phyloP scores from a whole-genome alignment of 192 early-diverging fungal genomes.

The Glomus cerebriforme region DNA sequence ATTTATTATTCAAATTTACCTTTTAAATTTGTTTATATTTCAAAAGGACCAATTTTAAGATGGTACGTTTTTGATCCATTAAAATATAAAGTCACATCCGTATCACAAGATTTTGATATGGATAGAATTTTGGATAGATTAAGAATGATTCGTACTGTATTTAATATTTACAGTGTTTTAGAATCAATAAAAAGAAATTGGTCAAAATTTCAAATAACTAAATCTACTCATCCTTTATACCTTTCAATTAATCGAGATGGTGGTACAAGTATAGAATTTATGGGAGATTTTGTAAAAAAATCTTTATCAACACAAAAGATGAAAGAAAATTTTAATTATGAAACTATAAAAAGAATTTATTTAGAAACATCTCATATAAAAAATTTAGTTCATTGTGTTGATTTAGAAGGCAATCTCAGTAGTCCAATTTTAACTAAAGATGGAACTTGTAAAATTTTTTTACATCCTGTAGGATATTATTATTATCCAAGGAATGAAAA shows the following conservation, averaged over 20 bases:
- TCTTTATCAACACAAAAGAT: background rate
- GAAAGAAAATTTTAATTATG: background rate
- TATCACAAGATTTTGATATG: slow-evolving; percentile 17
- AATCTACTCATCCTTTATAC: background rate
- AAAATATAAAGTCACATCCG: background rate
- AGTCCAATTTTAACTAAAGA: background rate
- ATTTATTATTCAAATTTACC: slow-evolving; percentile 13
- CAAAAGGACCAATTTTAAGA: slow-evolving; percentile 9
- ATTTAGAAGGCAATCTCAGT: background rate
- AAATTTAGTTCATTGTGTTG: slow-evolving; percentile 8
- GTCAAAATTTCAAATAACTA: background rate
- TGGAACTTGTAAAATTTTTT: slow-evolving; percentile 5
- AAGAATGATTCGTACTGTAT: background rate
- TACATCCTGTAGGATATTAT: slow-evolving; percentile 7
- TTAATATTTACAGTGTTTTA: slow-evolving; percentile 5
- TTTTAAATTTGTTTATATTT: slow-evolving; percentile 18
- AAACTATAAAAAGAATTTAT: background rate
- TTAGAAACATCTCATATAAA: background rate
- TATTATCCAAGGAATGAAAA: background rate
- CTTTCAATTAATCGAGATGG: background rate
- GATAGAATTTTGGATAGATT: slow-evolving; percentile 9
- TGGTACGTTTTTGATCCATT: background rate
- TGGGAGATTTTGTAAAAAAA: slow-evolving; percentile 7
- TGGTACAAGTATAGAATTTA: background rate
- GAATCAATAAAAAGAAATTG: background rate